Base-by-base conservation (phyloP, 1,139 yeast species). In the Suhomyces coccinellae region DNA sequence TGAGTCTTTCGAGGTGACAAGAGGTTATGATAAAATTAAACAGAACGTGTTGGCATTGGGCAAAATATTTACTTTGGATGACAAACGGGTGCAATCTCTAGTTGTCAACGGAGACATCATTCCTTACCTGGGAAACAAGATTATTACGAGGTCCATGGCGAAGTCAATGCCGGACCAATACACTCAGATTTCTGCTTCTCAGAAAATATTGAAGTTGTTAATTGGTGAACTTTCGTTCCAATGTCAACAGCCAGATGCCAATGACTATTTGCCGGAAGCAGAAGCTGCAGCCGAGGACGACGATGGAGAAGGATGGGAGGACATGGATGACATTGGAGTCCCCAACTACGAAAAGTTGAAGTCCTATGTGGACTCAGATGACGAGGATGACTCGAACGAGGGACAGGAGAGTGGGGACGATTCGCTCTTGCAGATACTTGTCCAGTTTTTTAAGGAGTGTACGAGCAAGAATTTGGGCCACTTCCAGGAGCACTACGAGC, bases 81-180 rank as follows among this genome's bases (percentile, higher is more conserved):
- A 87, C 52, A 58, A 71, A 1, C 65, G 83, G 30, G 63, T 87
- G 8, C 71, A 74, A 40, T 53, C 61, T 1, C 62, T 88, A 8
- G 51, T 67, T 10, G 96, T 91, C 0, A 80, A 89, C 55, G 97
- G 96, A 5, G 96, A 90, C 49, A 70, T 84, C 11, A 73, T 86
- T 16, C 85, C 87, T 0, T 78, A 82, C 51, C 71, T 80, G 26
- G 77, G 78, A 1, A 80, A 80, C 45, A 59, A 81, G 30, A 90
- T 91, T 36, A 67, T 89, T 8, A 93, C 98, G 0, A 75, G 99
- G 55, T 88, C 97, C 0, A 86, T 83, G 83, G 82, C 95, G 2
- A 82, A 79, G 53, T 65, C 71, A n/a, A 74, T 80, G 77, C 86
- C 87, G 0, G 79, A 82, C 43, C 66, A 71, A 51, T 86, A 74